Evolutionary conservation across 257 asterid genomes (phyloP), one percentile per base, ranked within the genome.

Genomic region (Perilla frutescens): DNA sequence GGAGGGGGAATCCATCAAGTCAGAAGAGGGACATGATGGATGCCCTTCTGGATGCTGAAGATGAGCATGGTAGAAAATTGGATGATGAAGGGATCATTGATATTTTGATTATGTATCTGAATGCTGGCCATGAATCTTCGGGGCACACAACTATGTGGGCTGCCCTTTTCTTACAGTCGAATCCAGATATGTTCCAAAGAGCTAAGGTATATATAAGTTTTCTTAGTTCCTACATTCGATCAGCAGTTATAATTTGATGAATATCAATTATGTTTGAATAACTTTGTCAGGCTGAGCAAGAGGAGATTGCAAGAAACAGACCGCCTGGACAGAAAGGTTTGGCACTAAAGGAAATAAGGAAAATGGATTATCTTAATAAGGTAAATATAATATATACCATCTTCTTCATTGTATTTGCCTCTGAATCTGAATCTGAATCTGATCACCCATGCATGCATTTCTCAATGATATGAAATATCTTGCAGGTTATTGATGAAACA

Each of bases 51-150:
- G 86, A 82, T 11, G 90, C 85, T n/a, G 77, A 66, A 62, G 97
- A 90, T 61, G 96, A 94, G 77, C 69, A 76, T 5, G 95, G 96
- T 2, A 79, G 83, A 53, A 82, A 14, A 39, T 73, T 94, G 85
- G 77, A 57, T 10, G 96, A 94, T 59, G 93, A 91, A 62, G 97
- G 86, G 62, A 90, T 91, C 31, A 90, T 91, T 37, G 98, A 94
- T 70, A 62, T 91, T 12, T 77, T 94, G 70, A 68, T 94, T 2
- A 94, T 94, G 98, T 94, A 94, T 60, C 70, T 94, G 43, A 94
- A 94, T 77, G 98, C 97, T 34, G 98, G 98, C 1, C 98, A 94
- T 75, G 98, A 94, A 80, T 94, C 98, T 44, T 91, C 98, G 6
- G 96, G 93, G 4, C 98, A 94, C 39, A 83, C 77, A 11, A 76